Percentiles rank a stretch among this genome's conserved stretches.
Evolutionary conservation across 768 basidiomycete genomes (phyloP).

Genomic region (Kwoniella mangroviensis): DNA sequence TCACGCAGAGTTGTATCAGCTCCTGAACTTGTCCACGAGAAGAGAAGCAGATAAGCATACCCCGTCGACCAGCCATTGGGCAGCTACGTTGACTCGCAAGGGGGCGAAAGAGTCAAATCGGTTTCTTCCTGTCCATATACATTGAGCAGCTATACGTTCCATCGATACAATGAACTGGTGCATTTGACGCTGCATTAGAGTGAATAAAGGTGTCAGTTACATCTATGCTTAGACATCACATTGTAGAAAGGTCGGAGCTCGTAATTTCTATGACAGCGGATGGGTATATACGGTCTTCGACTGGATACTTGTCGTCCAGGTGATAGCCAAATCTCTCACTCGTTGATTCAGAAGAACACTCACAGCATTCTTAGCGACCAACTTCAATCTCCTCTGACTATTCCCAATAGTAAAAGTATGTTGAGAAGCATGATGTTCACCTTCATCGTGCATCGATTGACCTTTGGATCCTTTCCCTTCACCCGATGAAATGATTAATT

Average conservation of each 20-base stretch:
- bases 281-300: too few species aligned
- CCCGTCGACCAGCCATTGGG: slow-evolving; percentile 98
- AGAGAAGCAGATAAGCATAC: slow-evolving; percentile 61
- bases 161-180: slow-evolving; percentile 93
- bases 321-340: too few species aligned
- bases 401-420: slow-evolving; percentile 95
- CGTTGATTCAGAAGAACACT: slow-evolving; percentile 29
- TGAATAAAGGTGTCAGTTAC: too few species aligned
- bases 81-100: slow-evolving; percentile 86
- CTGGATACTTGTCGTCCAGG: too few species aligned
- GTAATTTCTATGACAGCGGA: too few species aligned
- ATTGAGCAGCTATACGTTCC: slow-evolving; percentile 74
- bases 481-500: slow-evolving; percentile 47
- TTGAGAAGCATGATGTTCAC: slow-evolving; percentile 73
- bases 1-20: background rate
- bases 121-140: slow-evolving; percentile 77
- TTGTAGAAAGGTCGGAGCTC: too few species aligned
- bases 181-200: slow-evolving; percentile 75
- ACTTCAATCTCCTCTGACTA: slow-evolving; percentile 83
- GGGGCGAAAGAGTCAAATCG: slow-evolving; percentile 95
- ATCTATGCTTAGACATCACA: too few species aligned
- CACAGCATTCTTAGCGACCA: slow-evolving; percentile 86
- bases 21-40: too few species aligned
- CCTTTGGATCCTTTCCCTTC: slow-evolving; percentile 60
- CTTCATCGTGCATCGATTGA: slow-evolving; percentile 56